These are phyloP conservation scores for Strobilomyces echinocephalus DNA, from an alignment of 768 basidiomycete genomes.

Conservation along the genomic window DNA sequence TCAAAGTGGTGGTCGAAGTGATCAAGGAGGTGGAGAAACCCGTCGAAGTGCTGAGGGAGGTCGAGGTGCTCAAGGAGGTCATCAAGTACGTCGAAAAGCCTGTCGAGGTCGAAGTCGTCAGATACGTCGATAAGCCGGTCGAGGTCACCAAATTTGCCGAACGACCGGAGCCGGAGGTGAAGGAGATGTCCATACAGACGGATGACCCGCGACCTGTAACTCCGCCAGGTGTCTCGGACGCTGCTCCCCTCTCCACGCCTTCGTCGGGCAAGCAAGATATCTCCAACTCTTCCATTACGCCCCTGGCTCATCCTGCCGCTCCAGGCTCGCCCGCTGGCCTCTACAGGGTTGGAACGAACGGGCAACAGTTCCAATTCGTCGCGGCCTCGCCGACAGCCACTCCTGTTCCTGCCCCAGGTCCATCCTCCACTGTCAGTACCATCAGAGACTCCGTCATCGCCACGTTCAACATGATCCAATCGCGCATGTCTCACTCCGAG, in stretches of 20 bases:
- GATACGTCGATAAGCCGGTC: constrained; percentile 33
- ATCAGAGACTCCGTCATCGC: constrained; percentile 51
- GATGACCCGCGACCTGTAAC: constrained; percentile 43
- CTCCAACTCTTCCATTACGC: constrained; percentile 30
- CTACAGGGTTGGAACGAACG: constrained; percentile 50
- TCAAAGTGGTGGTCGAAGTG: constrained; percentile 33
- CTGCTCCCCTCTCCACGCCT: constrained; percentile 23
- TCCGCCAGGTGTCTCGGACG: constrained; percentile 30
- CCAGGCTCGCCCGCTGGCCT: constrained; percentile 36
- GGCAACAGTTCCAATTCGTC: constrained; percentile 65
- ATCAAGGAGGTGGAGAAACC: constrained; percentile 19
- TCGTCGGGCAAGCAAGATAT: constrained; percentile 20
- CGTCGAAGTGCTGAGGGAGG: constrained; percentile 23
- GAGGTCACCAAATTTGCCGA: constrained; percentile 23
- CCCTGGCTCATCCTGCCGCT: constrained; percentile 32
- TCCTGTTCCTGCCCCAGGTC: constrained; percentile 9
- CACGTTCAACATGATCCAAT: constrained; percentile 40
- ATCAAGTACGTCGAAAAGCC: constrained; percentile 29
- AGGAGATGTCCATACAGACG: constrained; percentile 77
- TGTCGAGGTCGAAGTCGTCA: constrained; percentile 26
- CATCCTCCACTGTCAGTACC: constrained; percentile 35
- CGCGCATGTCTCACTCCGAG: constrained; percentile 53
- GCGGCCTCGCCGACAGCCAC: constrained; percentile 39
- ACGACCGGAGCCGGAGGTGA: constrained; percentile 57
- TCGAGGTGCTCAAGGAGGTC: constrained; percentile 30